Base-by-base conservation (phyloP, 1,284 basidiomycete species). In the Moniliella sp. region DNA sequence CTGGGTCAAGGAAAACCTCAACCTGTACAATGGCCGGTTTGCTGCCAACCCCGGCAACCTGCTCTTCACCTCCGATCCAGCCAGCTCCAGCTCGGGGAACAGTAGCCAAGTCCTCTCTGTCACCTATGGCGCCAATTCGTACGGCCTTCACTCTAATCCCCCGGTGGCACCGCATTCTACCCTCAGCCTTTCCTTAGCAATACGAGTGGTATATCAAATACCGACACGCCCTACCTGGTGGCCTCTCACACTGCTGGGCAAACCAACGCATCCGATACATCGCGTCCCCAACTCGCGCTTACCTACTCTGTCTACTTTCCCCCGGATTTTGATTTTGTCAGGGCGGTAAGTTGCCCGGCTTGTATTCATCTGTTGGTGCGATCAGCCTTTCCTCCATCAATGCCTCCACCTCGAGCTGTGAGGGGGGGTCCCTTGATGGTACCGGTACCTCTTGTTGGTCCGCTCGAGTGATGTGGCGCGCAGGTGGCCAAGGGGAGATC, bases 401-500 rank as follows among this genome's bases (percentile, higher is more conserved):
- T 23, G 10, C 13, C n/a, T 7, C 13, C 12, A 9, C 10, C 18
- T 19, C 16, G 18, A 17, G 5, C 12, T 15, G 8, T 10, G 12
- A 15, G 18, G 7, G 17, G 1, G 2, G 10, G 23, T 15, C 7
- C 5, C 9, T 25, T 10, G 15, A 5, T 11, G 9, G 11, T 8
- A 25, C 15, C 12, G 30, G 1, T 5, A 25, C 18, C 10, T 15
- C 21, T 8, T 8, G 8, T 18, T 15, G 18, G 29, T 3, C 15
- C 13, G 10, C 12, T 18, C n/a, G n/a, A n/a, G n/a, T n/a, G n/a
- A n/a, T n/a, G n/a, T 29, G 12, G 9, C 15, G n/a, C 15, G 7
- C 26, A 7, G 17, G 34, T 11, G 43, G 40, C 3, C 11, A 19
- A 4, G 61, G 61, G 2, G 62, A 62, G 31, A 59, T 79, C 15